Evolutionary conservation across 768 basidiomycete species (phyloP).

Genomic region (Trametes cinnabarina): DNA sequence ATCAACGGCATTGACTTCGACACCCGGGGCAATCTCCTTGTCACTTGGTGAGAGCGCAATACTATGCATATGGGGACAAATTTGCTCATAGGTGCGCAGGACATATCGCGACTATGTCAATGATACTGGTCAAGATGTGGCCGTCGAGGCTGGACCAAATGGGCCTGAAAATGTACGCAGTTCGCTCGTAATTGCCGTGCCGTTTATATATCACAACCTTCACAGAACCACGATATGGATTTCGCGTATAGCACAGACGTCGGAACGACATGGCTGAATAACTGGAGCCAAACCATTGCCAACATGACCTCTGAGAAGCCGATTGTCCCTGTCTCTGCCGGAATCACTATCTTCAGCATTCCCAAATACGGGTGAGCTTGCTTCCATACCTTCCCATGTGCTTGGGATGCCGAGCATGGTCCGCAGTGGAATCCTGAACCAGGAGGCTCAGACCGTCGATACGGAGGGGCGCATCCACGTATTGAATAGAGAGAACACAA

Average conservation of each 20-base stretch:
- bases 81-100: slow-evolving; percentile 18
- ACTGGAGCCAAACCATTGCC: slow-evolving; percentile 35
- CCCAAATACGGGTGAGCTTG: slow-evolving; percentile 36
- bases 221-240: slow-evolving; percentile 39
- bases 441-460: slow-evolving; percentile 35
- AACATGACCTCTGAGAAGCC: slow-evolving; percentile 26
- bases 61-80: no score
- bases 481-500: slow-evolving; percentile 38
- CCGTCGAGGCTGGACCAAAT: slow-evolving; percentile 39
- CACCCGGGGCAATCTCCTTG: slow-evolving; percentile 27
- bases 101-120: slow-evolving; percentile 41
- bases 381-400: not conserved
- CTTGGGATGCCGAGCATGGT: no score
- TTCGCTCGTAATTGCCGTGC: not conserved
- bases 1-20: slow-evolving; percentile 40
- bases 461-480: slow-evolving; percentile 32
- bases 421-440: slow-evolving; percentile 34
- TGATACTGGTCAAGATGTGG: slow-evolving; percentile 37
- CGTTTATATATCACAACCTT: not conserved
- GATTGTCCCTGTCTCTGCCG: slow-evolving; percentile 34
- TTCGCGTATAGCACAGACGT: slow-evolving; percentile 32
- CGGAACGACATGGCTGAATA: slow-evolving; percentile 36
- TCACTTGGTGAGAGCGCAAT: slow-evolving; percentile 33
- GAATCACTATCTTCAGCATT: slow-evolving; percentile 36
- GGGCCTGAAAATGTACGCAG: slow-evolving; percentile 37